Conservation (phyloP, 768 basidiomycete species). For the Chlorophyllum brunneum region DNA sequence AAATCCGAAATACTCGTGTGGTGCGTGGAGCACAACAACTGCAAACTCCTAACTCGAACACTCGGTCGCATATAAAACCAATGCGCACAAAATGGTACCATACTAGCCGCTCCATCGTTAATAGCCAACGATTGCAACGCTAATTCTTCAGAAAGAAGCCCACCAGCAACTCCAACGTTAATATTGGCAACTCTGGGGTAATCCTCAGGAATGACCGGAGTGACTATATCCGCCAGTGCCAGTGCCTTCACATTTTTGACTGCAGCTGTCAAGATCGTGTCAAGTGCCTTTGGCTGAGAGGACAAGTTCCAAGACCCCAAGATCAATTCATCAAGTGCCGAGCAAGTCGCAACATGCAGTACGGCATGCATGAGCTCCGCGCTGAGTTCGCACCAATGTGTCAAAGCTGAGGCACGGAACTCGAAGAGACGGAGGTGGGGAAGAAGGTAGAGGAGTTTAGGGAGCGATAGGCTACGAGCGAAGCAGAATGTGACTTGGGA, state of each 20-base stretch:
- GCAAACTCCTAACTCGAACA: constrained; percentile 2
- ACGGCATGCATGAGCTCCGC: constrained; percentile 7
- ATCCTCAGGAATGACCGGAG: not conserved
- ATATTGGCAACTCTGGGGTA: not conserved
- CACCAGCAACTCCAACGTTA: not conserved
- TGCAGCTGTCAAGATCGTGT: not conserved
- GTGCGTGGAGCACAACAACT: constrained; percentile 6
- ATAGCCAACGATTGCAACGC: not conserved
- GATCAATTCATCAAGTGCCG: constrained; percentile 2
- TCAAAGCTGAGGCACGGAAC: constrained; percentile 9
- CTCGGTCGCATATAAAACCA: constrained; percentile 1
- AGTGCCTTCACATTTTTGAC: not conserved
- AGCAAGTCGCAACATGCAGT: not conserved
- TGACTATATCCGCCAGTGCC: constrained; percentile 9
- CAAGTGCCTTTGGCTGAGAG: constrained; percentile 7
- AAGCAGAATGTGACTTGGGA: constrained; percentile 9
- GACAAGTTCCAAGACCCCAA: constrained; percentile 12
- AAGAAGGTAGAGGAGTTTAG: constrained; percentile 8
- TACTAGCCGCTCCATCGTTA: constrained; percentile 5
- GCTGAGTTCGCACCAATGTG: constrained; percentile 11
- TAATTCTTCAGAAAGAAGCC: not conserved
- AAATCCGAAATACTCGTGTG: constrained; percentile 3
- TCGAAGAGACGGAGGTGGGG: constrained; percentile 8
- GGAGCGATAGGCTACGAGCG: constrained; percentile 1
- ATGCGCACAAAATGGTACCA: constrained; percentile 2